A percentile compares a stretch with the other conserved stretches of the same genome.
Conservation (phyloP, 768 basidiomycete genomes). For the Mycena olivaceomarginata region DNA sequence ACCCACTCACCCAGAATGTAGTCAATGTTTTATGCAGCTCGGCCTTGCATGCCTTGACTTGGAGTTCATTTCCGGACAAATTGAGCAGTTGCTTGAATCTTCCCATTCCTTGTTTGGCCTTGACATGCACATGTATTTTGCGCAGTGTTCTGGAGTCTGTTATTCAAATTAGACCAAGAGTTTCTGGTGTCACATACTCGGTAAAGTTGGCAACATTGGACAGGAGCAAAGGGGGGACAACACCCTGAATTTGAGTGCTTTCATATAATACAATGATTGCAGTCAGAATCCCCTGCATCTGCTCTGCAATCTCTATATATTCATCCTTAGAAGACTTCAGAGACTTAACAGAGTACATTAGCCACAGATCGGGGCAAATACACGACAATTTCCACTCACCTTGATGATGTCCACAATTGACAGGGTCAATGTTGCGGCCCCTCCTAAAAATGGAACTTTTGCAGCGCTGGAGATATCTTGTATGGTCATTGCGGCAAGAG, state of each 20-base stretch:
- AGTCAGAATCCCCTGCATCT: background rate
- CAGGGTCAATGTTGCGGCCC: slow-evolving; percentile 1
- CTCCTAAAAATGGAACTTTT: background rate
- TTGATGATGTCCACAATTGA: slow-evolving; percentile 8
- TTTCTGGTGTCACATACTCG: background rate
- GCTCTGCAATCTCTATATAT: background rate
- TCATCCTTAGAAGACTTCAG: slow-evolving; percentile 1
- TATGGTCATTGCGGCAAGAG: background rate
- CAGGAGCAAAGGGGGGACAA: background rate
- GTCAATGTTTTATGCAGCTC: background rate
- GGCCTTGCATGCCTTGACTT: background rate
- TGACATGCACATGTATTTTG: background rate
- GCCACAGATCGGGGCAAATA: background rate
- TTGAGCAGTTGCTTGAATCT: slow-evolving; percentile 9
- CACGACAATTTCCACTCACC: background rate
- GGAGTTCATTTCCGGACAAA: slow-evolving; percentile 3
- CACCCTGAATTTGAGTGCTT: background rate
- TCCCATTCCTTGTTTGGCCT: slow-evolving; percentile 1
- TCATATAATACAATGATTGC: slow-evolving; percentile 9
- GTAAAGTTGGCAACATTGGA: slow-evolving; percentile 5
- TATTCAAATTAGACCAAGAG: background rate
- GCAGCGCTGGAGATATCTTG: background rate
- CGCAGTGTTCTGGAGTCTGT: background rate
- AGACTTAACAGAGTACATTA: background rate
- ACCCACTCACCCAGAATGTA: slow-evolving; percentile 6